Base-by-base conservation (phyloP, 495 filamentous ascomycete species). In the Aspergillus panamensis region DNA sequence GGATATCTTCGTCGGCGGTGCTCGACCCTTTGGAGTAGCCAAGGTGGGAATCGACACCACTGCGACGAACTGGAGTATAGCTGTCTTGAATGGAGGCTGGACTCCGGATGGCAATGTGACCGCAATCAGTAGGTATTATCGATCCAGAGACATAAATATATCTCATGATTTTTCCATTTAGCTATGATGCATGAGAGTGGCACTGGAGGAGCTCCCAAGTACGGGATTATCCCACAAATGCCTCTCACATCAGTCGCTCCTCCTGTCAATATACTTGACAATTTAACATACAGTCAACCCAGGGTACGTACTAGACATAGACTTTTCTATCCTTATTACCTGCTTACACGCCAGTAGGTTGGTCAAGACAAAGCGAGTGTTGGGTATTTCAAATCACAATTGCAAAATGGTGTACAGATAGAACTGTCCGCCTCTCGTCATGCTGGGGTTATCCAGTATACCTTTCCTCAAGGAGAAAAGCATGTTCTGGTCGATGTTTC, bases 181-280 rank as follows among this genome's bases (percentile, higher is more conserved):
- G 65, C 73, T 32, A 78, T 88, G 77, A 82, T 88, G 75, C 86
- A 89, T 65, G 85, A 89, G 66, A 83, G 80, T 55, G 86, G 86
- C 3, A 89, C 84, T 16, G 86, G 86, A 14, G 86, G 86, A 20
- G 82, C 82, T 10, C 84, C 85, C 0, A 88, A 88, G 69, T 89
- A 88, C 62, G 85, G 86, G 1, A 76, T 86, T 8, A 81, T 88
- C 25, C 72, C 80, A 12, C 86, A 89, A 67, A 82, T 87, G 75
- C 86, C 86, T 6, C 59, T 74, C 56, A 70, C 68, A 9, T 62
- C 59, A 6, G 55, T 74, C 42, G 64, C 62, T n/a, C 19, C 51
- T 31, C 70, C 66, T 0, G 72, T 75, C 13, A 76, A 77, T 61
- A 56, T 76, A 12, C 64, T 77, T 14, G 69, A 75, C 48, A 77